These are phyloP conservation scores for Brasilioporus rufonigricans DNA, from an alignment of 768 basidiomycete species.

Conservation along the genomic window DNA sequence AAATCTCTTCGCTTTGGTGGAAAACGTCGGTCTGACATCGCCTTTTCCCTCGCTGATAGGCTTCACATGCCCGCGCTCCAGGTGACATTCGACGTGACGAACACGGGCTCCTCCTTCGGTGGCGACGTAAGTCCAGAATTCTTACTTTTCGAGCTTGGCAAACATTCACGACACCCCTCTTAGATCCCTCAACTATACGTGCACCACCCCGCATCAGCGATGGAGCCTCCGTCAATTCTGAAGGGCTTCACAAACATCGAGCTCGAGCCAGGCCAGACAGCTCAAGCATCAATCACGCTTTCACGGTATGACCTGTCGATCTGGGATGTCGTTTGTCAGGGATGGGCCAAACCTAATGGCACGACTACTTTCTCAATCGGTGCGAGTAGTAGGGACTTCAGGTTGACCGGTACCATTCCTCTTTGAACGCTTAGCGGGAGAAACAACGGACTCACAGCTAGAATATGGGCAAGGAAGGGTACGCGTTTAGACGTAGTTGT, in stretches of 20 bases:
- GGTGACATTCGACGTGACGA: constrained; percentile 63
- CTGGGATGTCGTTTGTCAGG: constrained; percentile 73
- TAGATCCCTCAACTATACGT: constrained; percentile 77
- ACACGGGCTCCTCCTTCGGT: constrained; percentile 62
- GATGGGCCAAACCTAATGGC: constrained; percentile 71
- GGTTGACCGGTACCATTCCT: constrained; percentile 44
- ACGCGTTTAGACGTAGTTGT: neutral
- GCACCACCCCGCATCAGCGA: constrained; percentile 58
- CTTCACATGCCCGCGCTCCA: constrained; percentile 63
- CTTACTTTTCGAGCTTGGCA: neutral
- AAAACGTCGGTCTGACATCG: neutral
- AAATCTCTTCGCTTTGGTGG: neutral
- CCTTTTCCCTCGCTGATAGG: constrained; percentile 31
- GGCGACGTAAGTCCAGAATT: constrained; percentile 48
- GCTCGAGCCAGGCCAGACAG: constrained; percentile 45
- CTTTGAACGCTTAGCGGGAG: constrained; percentile 2
- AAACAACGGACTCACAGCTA: neutral
- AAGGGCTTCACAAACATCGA: constrained; percentile 67
- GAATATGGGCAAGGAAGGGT: neutral
- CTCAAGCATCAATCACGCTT: constrained; percentile 51
- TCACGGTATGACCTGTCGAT: constrained; percentile 70
- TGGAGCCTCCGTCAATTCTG: constrained; percentile 70
- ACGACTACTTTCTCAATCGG: constrained; percentile 62
- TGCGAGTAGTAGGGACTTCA: constrained; percentile 62
- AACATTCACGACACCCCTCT: neutral